Conservation (phyloP, 1,139 yeast species). For the Yamadazyma atmosphaerica region DNA sequence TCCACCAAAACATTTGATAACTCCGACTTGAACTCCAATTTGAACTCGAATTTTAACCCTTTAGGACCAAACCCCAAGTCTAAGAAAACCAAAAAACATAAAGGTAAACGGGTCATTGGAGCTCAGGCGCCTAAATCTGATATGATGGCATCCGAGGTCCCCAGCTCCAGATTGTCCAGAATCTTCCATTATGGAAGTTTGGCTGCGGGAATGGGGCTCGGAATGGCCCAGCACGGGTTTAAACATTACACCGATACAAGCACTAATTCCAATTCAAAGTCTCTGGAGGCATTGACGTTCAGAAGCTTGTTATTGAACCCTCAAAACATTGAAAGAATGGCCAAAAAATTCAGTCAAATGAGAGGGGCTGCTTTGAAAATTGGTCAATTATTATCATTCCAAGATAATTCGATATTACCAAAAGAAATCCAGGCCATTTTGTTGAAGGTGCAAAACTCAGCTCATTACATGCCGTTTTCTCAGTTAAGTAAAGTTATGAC, state of each 20-base stretch:
- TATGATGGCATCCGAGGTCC: slow-evolving; percentile 60
- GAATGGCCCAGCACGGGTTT: slow-evolving; percentile 79
- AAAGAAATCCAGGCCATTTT: slow-evolving; percentile 79
- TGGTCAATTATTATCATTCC: slow-evolving; percentile 95
- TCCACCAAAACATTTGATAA: slow-evolving; percentile 15
- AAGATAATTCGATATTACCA: slow-evolving; percentile 83
- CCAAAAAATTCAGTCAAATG: slow-evolving; percentile 87
- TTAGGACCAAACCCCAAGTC: slow-evolving; percentile 4
- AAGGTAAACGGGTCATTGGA: slow-evolving; percentile 10
- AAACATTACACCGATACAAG: slow-evolving; percentile 55
- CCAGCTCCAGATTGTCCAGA: slow-evolving; percentile 81
- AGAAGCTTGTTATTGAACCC: slow-evolving; percentile 73
- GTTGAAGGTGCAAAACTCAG: slow-evolving; percentile 85
- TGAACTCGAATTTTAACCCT: slow-evolving; percentile 13
- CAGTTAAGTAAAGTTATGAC: slow-evolving; percentile 80
- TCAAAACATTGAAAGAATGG: slow-evolving; percentile 82
- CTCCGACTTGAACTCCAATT: slow-evolving; percentile 5
- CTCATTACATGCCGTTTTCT: slow-evolving; percentile 94
- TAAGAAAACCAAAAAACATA: slow-evolving; percentile 5
- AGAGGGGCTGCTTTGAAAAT: slow-evolving; percentile 97
- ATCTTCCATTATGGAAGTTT: slow-evolving; percentile 89
- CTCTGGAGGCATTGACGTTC: slow-evolving; percentile 43
- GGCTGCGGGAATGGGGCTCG: slow-evolving; percentile 89
- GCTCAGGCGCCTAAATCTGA: slow-evolving; percentile 7
- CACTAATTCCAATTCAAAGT: slow-evolving; percentile 33